Percentiles rank a stretch among this genome's conserved stretches.
These are phyloP conservation scores for Xanthoparmelia taractica DNA, from an alignment of 495 filamentous ascomycete species.

Conservation along the genomic window DNA sequence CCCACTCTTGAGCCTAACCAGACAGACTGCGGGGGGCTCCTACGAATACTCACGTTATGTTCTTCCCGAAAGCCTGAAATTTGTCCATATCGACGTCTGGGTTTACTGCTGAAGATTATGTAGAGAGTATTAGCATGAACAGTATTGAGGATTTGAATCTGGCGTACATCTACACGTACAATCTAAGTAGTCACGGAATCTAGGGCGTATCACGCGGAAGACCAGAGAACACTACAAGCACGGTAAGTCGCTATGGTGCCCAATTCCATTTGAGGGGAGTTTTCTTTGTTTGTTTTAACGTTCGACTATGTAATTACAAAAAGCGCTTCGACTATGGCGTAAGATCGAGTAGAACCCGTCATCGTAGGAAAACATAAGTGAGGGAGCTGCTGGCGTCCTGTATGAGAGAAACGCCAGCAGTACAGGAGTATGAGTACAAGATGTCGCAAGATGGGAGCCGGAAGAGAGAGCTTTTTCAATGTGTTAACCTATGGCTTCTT, in stretches of 20 bases:
- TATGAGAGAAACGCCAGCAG: conserved; percentile 13
- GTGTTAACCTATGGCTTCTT: conserved; percentile 62
- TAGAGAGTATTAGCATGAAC: neutral
- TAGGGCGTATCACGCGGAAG: neutral
- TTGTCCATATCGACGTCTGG: conserved; percentile 51
- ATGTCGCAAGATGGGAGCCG: conserved; percentile 16
- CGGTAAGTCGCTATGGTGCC: neutral
- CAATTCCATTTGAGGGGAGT: conserved; percentile 16
- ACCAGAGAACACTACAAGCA: neutral
- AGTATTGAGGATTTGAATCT: neutral
- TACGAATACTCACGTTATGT: conserved; percentile 49
- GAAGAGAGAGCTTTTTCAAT: conserved; percentile 13
- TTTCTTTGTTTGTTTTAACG: conserved; percentile 13
- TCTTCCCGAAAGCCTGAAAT: conserved; percentile 67
- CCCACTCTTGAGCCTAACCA: conserved; percentile 5
- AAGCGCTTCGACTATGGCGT: conserved; percentile 16
- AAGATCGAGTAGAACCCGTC: conserved; percentile 15
- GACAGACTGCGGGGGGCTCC: conserved; percentile 17
- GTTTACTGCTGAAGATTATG: neutral
- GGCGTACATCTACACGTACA: too few species aligned
- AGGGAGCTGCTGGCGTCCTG: conserved; percentile 10
- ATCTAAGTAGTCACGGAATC: too few species aligned
- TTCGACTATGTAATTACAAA: conserved; percentile 25
- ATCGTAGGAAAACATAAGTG: conserved; percentile 15
- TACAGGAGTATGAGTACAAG: conserved; percentile 23